Evolutionary conservation across 2,329 filamentous ascomycete genomes (phyloP), one percentile per base, ranked within the genome.

Genomic region (Diaporthe ampelina): DNA sequence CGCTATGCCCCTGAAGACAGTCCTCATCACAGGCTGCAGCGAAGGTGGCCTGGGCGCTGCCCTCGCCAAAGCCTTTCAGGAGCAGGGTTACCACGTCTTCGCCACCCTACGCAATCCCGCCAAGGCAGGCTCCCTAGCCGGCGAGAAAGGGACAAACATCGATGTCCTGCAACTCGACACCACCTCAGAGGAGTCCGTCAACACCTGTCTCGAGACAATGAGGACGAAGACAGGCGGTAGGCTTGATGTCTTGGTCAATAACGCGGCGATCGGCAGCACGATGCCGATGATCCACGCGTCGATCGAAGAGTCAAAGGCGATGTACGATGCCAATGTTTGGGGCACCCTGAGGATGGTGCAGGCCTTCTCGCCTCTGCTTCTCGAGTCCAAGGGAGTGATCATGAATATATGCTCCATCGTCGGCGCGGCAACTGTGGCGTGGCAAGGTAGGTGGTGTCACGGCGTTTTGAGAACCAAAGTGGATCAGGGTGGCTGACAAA

Each of bases 391-490:
- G 29, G 88, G 89, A 0, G 82, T 89, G 7, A 85, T 90, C 77
- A 79, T 90, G 81, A 90, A 90, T 80, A 86, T 90, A 69, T 87
- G 87, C 13, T 90, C 88, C 43, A 83, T 88, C 17, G 86, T 63
- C 1, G 59, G 59, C 24, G 58, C 58, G n/a, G 58, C 37, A 15
- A 61, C 45, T 24, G 37, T 61, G 15, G n/a, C 58, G 8, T 73
- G 71, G 70, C 54, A 63, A 52, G 57, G 61, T 73, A 29, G 19
- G 58, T 5, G 21, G 8, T 68, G 1, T 19, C 19, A 26, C 17
- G 45, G 19, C 15, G 19, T 24, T 24, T 10, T 32, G 10, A n/a
- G 2, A 4, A 4, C 37, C 3, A 57, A 19, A 19, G 3, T 9
- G 11, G 11, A 56, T n/a, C n/a, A n/a, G n/a, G n/a, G n/a, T n/a